Evolutionary conservation across 768 basidiomycete genomes (phyloP).

Genomic region (Boletus bicolor): DNA sequence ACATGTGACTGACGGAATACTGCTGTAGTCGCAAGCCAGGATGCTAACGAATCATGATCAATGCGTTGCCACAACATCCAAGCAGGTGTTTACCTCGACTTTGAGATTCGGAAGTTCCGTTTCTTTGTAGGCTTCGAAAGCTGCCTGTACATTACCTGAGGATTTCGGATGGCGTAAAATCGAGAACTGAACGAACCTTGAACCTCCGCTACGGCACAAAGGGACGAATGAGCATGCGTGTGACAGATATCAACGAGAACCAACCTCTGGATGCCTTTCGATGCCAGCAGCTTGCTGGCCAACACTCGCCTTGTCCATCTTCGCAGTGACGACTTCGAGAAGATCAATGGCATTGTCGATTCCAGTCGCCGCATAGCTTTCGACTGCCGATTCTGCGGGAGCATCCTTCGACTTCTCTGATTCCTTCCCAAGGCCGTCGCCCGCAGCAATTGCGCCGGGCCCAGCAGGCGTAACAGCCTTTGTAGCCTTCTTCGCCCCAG

Average conservation of each 20-base stretch:
- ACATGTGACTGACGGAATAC: slow-evolving; percentile 57
- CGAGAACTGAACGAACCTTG: slow-evolving; percentile 51
- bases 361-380: slow-evolving; percentile 80
- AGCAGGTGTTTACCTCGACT: slow-evolving; percentile 56
- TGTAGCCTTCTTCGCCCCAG: slow-evolving; percentile 53
- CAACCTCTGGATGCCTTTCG: slow-evolving; percentile 89
- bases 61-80: neutral
- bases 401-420: slow-evolving; percentile 27
- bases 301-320: slow-evolving; percentile 89
- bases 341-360: slow-evolving; percentile 90
- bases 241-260: slow-evolving; percentile 19
- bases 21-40: slow-evolving; percentile 90
- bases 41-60: slow-evolving; percentile 46
- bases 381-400: slow-evolving; percentile 39
- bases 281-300: slow-evolving; percentile 84
- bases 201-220: slow-evolving; percentile 64
- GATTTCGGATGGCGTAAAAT: neutral
- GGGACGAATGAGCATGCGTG: slow-evolving; percentile 11
- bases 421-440: slow-evolving; percentile 42
- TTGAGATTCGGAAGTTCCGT: slow-evolving; percentile 77
- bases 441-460: slow-evolving; percentile 83
- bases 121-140: slow-evolving; percentile 90
- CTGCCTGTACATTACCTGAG: slow-evolving; percentile 46
- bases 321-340: slow-evolving; percentile 83
- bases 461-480: slow-evolving; percentile 64